These are phyloP conservation scores for Sedum album DNA, from an alignment of 164 flowering plant species.

Conservation along the genomic window DNA sequence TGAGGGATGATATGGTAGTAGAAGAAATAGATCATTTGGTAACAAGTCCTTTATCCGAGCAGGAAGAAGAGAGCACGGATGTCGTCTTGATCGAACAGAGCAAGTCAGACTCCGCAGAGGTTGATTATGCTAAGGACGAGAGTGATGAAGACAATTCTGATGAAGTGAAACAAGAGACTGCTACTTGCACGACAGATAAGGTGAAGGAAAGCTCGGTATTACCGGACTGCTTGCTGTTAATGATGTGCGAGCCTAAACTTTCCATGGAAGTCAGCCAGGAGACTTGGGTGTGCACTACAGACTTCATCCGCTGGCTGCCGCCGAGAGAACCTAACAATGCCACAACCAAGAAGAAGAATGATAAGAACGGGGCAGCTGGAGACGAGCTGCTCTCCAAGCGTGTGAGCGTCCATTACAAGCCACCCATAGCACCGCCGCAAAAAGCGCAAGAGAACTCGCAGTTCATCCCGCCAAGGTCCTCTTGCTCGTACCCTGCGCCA, in stretches of 20 bases:
- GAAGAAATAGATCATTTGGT: constrained; percentile 7
- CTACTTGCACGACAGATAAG: too few species aligned
- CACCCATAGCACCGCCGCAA: constrained; percentile 12
- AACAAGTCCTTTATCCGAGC: neutral
- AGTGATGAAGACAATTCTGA: neutral
- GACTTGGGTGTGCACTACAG: constrained; percentile 89
- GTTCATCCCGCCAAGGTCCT: constrained; percentile 44
- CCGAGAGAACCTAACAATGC: constrained; percentile 8
- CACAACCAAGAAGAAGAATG: constrained; percentile 6
- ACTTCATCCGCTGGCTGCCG: constrained; percentile 62
- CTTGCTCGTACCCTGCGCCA: constrained; percentile 42
- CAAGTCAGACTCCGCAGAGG: constrained; percentile 14
- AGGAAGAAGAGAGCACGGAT: neutral
- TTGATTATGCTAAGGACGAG: neutral
- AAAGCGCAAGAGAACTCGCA: constrained; percentile 9
- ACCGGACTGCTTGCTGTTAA: constrained; percentile 78
- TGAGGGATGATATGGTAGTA: neutral
- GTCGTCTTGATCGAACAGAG: neutral
- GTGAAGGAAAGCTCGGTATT: constrained; percentile 16
- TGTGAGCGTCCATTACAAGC: constrained; percentile 14
- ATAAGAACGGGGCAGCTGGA: constrained; percentile 12
- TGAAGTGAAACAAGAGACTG: constrained; percentile 2
- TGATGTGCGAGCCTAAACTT: constrained; percentile 96
- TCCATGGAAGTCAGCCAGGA: constrained; percentile 98
- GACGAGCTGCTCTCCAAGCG: constrained; percentile 25